A percentile compares a stretch with the other conserved stretches of the same genome.
These are phyloP conservation scores for Russula virescens DNA, from an alignment of 768 basidiomycete species.

Conservation along the genomic window DNA sequence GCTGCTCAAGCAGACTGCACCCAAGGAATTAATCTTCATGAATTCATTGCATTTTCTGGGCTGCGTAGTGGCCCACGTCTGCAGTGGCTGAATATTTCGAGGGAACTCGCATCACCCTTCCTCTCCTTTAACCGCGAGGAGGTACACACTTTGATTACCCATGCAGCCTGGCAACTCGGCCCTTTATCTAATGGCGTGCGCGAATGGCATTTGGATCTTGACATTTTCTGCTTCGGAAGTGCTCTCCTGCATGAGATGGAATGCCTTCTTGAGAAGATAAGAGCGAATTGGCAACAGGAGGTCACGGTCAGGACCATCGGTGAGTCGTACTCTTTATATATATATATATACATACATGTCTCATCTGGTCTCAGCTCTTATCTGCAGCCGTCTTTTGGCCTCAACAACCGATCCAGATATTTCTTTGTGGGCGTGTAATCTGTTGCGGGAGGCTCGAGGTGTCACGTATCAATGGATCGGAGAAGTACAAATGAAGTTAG, in stretches of 20 bases:
- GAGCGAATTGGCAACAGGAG: too few species aligned
- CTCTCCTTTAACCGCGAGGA: slow-evolving; percentile 19
- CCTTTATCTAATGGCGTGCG: slow-evolving; percentile 16
- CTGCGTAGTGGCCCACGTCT: slow-evolving; percentile 41
- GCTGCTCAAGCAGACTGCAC: background rate
- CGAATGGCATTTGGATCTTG: slow-evolving; percentile 34
- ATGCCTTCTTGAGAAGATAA: too few species aligned
- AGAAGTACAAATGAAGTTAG: background rate
- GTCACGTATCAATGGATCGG: background rate
- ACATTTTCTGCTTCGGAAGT: background rate
- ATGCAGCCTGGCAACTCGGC: slow-evolving; percentile 42
- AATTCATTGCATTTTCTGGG: slow-evolving; percentile 40
- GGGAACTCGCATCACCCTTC: too few species aligned
- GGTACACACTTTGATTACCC: slow-evolving; percentile 39
- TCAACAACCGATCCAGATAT: background rate
- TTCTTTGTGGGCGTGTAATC: background rate
- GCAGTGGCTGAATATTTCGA: slow-evolving; percentile 42
- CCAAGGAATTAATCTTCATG: slow-evolving; percentile 35
- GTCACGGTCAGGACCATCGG: background rate
- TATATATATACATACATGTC: background rate
- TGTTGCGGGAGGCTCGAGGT: slow-evolving; percentile 2
- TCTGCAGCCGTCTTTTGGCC: background rate
- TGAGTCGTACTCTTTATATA: background rate
- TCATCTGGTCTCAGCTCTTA: background rate
- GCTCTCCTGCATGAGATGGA: background rate